These are phyloP conservation scores for Pterulicium gracile DNA, from an alignment of 1,284 basidiomycete genomes.

Conservation along the genomic window DNA sequence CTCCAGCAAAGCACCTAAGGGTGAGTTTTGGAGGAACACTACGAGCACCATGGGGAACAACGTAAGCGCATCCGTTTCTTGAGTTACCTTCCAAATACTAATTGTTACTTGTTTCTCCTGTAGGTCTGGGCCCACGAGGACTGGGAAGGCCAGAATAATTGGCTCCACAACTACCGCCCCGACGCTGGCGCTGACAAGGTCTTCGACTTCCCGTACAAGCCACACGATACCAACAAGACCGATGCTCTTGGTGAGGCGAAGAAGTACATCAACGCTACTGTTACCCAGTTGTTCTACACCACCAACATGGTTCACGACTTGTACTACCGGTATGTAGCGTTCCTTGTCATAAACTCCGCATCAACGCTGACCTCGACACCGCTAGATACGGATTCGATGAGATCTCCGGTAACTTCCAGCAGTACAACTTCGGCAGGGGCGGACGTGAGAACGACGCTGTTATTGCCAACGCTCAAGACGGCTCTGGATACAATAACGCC, in stretches of 20 bases:
- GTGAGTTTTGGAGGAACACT: slow-evolving; percentile 48
- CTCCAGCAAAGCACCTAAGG: slow-evolving; percentile 16
- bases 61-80: slow-evolving; percentile 24
- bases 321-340: slow-evolving; percentile 42
- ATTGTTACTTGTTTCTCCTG: slow-evolving; percentile 5
- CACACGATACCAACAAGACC: slow-evolving; percentile 34
- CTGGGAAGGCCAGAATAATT: slow-evolving; percentile 75
- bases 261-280: slow-evolving; percentile 77
- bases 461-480: slow-evolving; percentile 92
- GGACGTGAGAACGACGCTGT: slow-evolving; percentile 84
- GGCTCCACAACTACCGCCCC: slow-evolving; percentile 75
- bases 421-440: slow-evolving; percentile 88
- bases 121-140: slow-evolving; percentile 79
- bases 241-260: slow-evolving; percentile 55
- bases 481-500: slow-evolving; percentile 85
- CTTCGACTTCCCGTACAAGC: slow-evolving; percentile 69
- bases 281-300: slow-evolving; percentile 92
- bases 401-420: slow-evolving; percentile 92
- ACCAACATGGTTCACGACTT: slow-evolving; percentile 76
- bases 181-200: slow-evolving; percentile 39
- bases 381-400: slow-evolving; percentile 85
- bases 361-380: slow-evolving; percentile 16
- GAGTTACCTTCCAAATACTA: slow-evolving; percentile 1
- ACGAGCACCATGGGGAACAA: slow-evolving; percentile 88
- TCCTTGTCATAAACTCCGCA: not conserved